phyloP scores from a whole-genome alignment of 352 stramenopile genomes.

The Phytophthora agathidicida region DNA sequence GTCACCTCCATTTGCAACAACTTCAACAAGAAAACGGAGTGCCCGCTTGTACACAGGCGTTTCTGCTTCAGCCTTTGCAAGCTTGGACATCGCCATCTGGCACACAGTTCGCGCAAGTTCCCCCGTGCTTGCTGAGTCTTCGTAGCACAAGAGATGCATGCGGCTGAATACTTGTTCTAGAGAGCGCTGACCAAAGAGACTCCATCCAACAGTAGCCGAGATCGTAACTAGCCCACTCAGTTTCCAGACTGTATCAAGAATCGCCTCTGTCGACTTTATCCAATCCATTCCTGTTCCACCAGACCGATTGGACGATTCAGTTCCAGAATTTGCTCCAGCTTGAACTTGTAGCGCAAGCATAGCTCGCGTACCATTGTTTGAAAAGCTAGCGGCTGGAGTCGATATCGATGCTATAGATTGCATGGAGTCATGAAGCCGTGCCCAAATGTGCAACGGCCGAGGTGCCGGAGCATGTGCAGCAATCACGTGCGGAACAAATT shows the following conservation, averaged over 20 bases:
- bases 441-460: slow-evolving; percentile 54
- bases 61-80: slow-evolving; percentile 11
- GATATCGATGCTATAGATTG: slow-evolving; percentile 32
- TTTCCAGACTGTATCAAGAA: slow-evolving; percentile 69
- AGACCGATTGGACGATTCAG: slow-evolving; percentile 4
- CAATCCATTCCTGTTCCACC: slow-evolving; percentile 49
- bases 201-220: slow-evolving; percentile 51
- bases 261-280: slow-evolving; percentile 57
- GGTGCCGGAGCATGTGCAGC: slow-evolving; percentile 35
- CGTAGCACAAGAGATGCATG: slow-evolving; percentile 60
- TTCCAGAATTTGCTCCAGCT: slow-evolving; percentile 15
- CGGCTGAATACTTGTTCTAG: slow-evolving; percentile 54
- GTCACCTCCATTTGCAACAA: slow-evolving; percentile 5
- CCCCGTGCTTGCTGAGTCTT: slow-evolving; percentile 47
- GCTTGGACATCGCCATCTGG: slow-evolving; percentile 45
- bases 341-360: slow-evolving; percentile 40
- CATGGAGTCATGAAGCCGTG: slow-evolving; percentile 37
- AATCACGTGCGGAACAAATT: slow-evolving; percentile 43
- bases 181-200: slow-evolving; percentile 53
- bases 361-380: slow-evolving; percentile 16
- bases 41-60: slow-evolving; percentile 36
- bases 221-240: slow-evolving; percentile 68
- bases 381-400: slow-evolving; percentile 23
- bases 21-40: slow-evolving; percentile 43
- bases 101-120: slow-evolving; percentile 64